Base-by-base conservation (phyloP, 2,329 filamentous ascomycete genomes). In the Dactylonectria macrodidyma region DNA sequence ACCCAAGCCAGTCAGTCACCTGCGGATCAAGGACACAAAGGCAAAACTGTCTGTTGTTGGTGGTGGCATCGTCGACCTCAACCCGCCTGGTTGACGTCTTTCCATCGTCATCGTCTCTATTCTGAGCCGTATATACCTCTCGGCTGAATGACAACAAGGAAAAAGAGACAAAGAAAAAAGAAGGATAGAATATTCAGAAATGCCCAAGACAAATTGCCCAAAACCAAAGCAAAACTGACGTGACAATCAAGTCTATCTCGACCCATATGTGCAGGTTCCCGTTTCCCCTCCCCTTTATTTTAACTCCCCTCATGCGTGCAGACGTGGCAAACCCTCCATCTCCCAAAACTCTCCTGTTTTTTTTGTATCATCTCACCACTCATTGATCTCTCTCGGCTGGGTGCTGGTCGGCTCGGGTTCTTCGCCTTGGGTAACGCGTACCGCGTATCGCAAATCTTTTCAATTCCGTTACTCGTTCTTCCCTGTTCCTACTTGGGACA, bases 81-180 rank as follows among this genome's bases (percentile, higher is more conserved):
- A 75, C 73, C 72, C 73, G 68, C 56, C 38, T 75, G 73, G 73
- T 69, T 73, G 71, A 48, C 60, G 65, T 66, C 73, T 68, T 66
- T 67, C 72, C 70, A 66, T 68, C 72, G 68, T 75, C 70, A 73
- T 74, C 63, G 65, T 73, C 63, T 75, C 71, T 75, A 75, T 75
- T 75, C 70, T 66, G 47, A 54, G 64, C 64, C 64, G 64, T 66
- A 66, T 59, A 54, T 64, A 60, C 60, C 61, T 57, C 26, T 65
- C 60, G 56, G 60, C 65, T 26, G 44, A 47, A 34, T 60, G 50
- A 67, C 16, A 46, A 55, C 36, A 59, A 65, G 69, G 67, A 59
- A 65, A 70, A 68, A 62, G 61, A 56, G 54, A 57, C 36, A 54
- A 34, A 46, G 51, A 68, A 67, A 41, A 60, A 61, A 41, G 47